These are phyloP conservation scores for Vaccinium macrocarpon DNA, from an alignment of 148 eudicot species.

Conservation along the genomic window DNA sequence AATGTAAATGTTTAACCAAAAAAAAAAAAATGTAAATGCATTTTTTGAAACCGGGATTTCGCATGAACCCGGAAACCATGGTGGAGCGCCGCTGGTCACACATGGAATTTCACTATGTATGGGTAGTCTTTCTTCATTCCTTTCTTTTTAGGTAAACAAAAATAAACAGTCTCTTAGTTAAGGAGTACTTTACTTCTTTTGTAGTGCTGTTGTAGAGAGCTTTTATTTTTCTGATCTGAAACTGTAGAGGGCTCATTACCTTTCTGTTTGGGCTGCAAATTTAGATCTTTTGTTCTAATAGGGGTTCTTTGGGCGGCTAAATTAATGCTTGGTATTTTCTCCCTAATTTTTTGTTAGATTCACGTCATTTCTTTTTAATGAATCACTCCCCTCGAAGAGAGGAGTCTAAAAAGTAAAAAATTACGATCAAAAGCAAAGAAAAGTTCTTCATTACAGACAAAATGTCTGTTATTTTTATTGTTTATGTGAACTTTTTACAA, in stretches of 20 bases:
- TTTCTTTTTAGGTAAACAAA: not conserved
- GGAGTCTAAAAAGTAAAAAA: not conserved
- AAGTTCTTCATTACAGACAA: not conserved
- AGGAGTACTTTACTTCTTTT: not conserved
- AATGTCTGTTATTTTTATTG: not conserved
- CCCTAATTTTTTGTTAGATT: not conserved
- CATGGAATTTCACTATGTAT: not conserved
- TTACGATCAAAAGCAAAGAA: not conserved
- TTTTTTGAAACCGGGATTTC: not conserved
- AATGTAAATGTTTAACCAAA: not conserved
- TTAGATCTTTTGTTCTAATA: not conserved
- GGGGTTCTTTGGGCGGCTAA: not conserved
- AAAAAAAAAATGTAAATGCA: not conserved
- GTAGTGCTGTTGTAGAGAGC: no score
- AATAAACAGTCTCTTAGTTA: not conserved
- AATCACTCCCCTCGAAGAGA: not conserved
- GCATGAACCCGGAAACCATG: not conserved
- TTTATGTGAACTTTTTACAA: not conserved
- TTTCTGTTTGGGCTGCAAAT: not conserved
- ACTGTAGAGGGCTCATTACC: not conserved
- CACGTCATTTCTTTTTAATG: not conserved
- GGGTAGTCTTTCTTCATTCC: not conserved
- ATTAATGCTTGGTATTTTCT: not conserved
- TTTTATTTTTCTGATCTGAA: no score
- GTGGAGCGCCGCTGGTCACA: not conserved